These are phyloP conservation scores for Hura crepitans DNA, from an alignment of 441 rosid species.

Conservation along the genomic window DNA sequence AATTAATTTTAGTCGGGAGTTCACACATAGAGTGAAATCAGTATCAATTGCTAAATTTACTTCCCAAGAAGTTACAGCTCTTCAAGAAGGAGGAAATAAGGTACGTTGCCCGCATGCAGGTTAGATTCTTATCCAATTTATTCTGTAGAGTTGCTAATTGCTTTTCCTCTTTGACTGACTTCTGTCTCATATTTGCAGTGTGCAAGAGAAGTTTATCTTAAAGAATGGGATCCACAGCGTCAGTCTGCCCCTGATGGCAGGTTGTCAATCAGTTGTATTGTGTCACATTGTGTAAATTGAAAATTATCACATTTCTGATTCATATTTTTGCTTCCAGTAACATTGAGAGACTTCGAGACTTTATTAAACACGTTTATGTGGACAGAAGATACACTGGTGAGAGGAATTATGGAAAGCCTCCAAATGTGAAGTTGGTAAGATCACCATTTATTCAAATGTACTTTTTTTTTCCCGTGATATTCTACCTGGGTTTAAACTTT, in stretches of 20 bases:
- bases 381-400: constrained; percentile 76
- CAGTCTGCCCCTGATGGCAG: constrained; percentile 80
- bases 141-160: constrained; percentile 7
- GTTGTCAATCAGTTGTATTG: constrained; percentile 33
- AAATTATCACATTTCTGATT: constrained; percentile 28
- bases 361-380: constrained; percentile 85
- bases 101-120: constrained; percentile 31
- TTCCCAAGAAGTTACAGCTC: constrained; percentile 75
- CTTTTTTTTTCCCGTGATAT: constrained; percentile 5
- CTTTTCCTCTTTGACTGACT: constrained; percentile 12
- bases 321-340: constrained; percentile 49
- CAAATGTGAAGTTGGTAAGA: constrained; percentile 57
- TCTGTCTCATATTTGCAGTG: constrained; percentile 39
- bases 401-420: constrained; percentile 72
- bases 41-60: constrained; percentile 93
- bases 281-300: constrained; percentile 16
- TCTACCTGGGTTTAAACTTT: neutral
- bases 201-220: constrained; percentile 77
- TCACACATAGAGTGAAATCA: constrained; percentile 92
- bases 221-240: constrained; percentile 83
- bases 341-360: constrained; percentile 74
- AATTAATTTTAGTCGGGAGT: constrained; percentile 65
- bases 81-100: constrained; percentile 92
- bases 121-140: constrained; percentile 10
- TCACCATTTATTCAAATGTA: constrained; percentile 10